Evolutionary conservation across 1,139 yeast species (phyloP).

Genomic region (Pichia sp.): DNA sequence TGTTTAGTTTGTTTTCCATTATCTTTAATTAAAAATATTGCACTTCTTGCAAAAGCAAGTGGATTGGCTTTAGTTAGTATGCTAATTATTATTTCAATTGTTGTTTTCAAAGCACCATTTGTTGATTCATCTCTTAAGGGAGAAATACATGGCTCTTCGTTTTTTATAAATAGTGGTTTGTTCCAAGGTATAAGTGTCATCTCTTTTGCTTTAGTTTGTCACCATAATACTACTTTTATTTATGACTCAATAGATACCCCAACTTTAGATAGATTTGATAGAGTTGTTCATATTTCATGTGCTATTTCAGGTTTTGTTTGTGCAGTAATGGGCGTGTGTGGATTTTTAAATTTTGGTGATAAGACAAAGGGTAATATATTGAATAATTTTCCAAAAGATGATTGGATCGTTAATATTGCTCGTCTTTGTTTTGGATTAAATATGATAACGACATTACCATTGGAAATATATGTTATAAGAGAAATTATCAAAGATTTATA

Average conservation of each 20-base stretch:
- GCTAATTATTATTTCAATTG: conserved; percentile 69
- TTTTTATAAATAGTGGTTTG: conserved; percentile 57
- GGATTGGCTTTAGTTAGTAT: conserved; percentile 82
- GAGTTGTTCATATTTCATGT: conserved; percentile 79
- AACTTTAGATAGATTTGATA: conserved; percentile 65
- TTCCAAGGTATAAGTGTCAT: conserved; percentile 90
- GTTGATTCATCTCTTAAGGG: conserved; percentile 45
- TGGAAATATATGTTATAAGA: conserved; percentile 83
- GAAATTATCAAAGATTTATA: conserved; percentile 73
- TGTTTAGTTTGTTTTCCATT: conserved; percentile 74
- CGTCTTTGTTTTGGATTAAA: conserved; percentile 88
- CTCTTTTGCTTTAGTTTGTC: conserved; percentile 91
- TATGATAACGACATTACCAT: conserved; percentile 89
- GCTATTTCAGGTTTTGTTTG: conserved; percentile 76
- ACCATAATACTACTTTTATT: conserved; percentile 85
- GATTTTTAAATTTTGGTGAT: conserved; percentile 68
- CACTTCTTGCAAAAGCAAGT: conserved; percentile 81
- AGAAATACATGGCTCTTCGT: conserved; percentile 37
- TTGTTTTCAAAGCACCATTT: conserved; percentile 67
- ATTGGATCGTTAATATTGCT: conserved; percentile 71
- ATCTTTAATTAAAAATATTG: conserved; percentile 73
- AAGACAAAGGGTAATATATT: conserved; percentile 80
- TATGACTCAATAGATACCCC: conserved; percentile 77
- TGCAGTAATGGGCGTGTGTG: conserved; percentile 71
- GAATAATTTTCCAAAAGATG: conserved; percentile 76